Evolutionary conservation across 192 early-diverging fungal genomes (phyloP), one percentile per base, ranked within the genome.

Genomic region (Lunasporangiospora selenospora): DNA sequence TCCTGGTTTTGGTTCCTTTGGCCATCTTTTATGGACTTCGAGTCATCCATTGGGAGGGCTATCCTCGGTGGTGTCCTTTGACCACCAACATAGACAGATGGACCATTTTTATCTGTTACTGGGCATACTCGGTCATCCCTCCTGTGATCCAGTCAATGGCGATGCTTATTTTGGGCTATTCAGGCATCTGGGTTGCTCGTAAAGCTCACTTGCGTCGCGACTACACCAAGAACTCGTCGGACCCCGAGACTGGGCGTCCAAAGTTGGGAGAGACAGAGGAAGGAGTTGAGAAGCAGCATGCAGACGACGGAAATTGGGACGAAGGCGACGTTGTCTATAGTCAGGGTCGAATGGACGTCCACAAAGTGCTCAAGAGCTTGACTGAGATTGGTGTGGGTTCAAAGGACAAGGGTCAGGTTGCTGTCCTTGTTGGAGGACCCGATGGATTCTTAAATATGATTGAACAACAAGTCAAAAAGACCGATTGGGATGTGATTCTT

Each of bases 351-450:
- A 57, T 73, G 48, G 69, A 73, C 47, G 49, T 53, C 38, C 46
- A 50, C 30, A 63, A 57, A 49, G 23, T 37, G 33, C 45, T 73
- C 49, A 31, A 58, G 16, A 18, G 24, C 23, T 53, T 73, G 23
- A 61, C 63, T 2, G 55, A 73, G 1, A 24, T 40, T 24, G 69
- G 69, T 6, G 59, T 73, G 0, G 69, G 69, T 33, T 52, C 33
- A 38, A 71, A 62, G 40, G 48, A 62, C 1, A 50, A 52, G 13
- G 47, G 69, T 0, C 47, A 51, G 3, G 60, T 56, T 2, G 46
- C 69, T 1, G 69, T 73, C 30, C 58, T 73, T 73, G 69, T 61
- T 1, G 69, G 69, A 53, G 69, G 69, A 6, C 69, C 69, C 9
- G 60, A 63, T 26, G 69, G 69, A 7, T 73, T 51, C 44, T 39